Evolutionary conservation across 2,329 filamentous ascomycete species (phyloP), one percentile per base, ranked within the genome.

Genomic region (Didymella glomerata): DNA sequence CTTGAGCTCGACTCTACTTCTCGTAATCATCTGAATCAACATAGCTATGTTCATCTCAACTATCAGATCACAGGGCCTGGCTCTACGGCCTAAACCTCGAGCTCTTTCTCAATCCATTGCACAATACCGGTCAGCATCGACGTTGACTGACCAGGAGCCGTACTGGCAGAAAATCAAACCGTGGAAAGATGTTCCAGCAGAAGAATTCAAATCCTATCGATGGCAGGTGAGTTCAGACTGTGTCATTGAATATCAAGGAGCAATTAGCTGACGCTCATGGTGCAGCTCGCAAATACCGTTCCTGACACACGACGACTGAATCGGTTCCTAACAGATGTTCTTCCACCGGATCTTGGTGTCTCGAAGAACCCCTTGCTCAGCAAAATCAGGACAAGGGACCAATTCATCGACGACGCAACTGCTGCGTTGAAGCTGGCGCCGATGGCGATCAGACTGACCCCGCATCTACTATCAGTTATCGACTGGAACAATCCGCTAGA

Each of bases 371-470:
- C 63, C 66, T n/a, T 71, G 68, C 61, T 75, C 61, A 71, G 53
- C 5, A 73, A 74, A 24, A 77, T 80, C 65, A 79, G 79, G 57
- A 83, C 79, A 24, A 82, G 81, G 11, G 78, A 84, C 2, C 80
- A 84, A 20, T 85, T 88, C 55, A 81, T 87, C 47, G 65, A 76
- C 2, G 85, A 89, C 70, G 80, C 87, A 3, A 67, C 80, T 25
- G 76, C 77, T 16, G 87, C 85, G 11, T 80, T 88, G 52, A 78
- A 76, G 20, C 68, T 77, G 5, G 83, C 86, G 1, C 83, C 86
- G 2, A 89, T 89, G 87, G 79, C 85, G 0, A 80, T 88, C 38
- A 80, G 86, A 10, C 74, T 88, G 55, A 87, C 85, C 32, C 87
- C 87, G 1, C 85, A 89, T 61, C 78, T 87, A 4, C 72, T 89